Conservation (phyloP, 2,329 filamentous ascomycete species). For the Fusarium nisikadoi region DNA sequence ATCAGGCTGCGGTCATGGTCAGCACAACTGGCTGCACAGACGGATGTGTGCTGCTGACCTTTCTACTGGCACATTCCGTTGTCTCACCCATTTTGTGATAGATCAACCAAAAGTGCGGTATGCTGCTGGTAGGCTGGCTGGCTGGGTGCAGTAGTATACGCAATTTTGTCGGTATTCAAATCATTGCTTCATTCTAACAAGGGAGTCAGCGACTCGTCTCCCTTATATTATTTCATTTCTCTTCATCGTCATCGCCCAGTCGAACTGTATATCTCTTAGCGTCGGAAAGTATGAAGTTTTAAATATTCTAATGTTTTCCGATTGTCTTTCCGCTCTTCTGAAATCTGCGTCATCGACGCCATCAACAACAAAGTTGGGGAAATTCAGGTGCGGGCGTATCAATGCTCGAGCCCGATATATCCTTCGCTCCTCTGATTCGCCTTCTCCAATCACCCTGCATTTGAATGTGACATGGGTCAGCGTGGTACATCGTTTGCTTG, state of each 20-base stretch:
- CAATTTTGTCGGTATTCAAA: fast-evolving
- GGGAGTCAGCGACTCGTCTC: neutral
- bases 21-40: neutral
- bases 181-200: neutral
- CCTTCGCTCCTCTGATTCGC: neutral
- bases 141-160: too few species aligned
- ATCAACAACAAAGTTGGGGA: neutral
- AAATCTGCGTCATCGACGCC: neutral
- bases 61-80: fast-evolving
- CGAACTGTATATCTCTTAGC: neutral
- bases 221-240: neutral
- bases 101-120: neutral
- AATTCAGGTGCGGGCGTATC: neutral
- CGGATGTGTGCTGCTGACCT: neutral
- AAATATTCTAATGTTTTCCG: neutral
- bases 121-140: too few species aligned
- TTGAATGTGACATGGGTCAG: neutral
- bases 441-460: neutral
- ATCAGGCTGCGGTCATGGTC: neutral
- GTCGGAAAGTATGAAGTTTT: neutral
- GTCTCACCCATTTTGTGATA: neutral
- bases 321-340: neutral
- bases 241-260: neutral
- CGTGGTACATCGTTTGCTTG: neutral
- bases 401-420: neutral